Percentiles rank a stretch among this genome's conserved stretches.
These are phyloP conservation scores for Arabis alpina DNA, from an alignment of 345 rosid species.

Conservation along the genomic window DNA sequence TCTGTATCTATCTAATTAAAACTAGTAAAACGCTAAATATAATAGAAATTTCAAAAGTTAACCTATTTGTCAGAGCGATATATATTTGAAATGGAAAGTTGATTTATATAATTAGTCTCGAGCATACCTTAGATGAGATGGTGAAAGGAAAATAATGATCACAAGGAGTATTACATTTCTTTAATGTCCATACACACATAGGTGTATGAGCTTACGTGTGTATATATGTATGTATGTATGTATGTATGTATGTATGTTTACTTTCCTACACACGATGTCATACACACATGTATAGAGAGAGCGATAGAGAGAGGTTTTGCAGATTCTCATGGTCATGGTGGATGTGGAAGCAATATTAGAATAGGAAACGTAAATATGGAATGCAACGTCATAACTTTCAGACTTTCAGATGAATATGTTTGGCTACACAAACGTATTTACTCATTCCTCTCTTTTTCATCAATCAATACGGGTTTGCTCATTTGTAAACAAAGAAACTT, in stretches of 20 bases:
- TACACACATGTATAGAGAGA: neutral
- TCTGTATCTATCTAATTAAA: neutral
- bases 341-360: conserved; percentile 2
- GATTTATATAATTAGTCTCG: neutral
- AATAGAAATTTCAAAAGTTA: neutral
- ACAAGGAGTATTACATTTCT: neutral
- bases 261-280: neutral
- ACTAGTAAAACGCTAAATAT: neutral
- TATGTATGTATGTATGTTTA: conserved; percentile 17
- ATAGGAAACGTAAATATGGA: conserved; percentile 13
- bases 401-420: conserved; percentile 23
- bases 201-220: neutral
- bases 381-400: conserved; percentile 20
- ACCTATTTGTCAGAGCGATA: neutral
- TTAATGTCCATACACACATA: neutral
- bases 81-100: neutral
- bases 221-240: conserved; percentile 4
- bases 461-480: conserved; percentile 4
- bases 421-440: conserved; percentile 11
- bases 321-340: conserved; percentile 36
- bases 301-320: conserved; percentile 4
- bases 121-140: neutral
- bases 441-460: conserved; percentile 9
- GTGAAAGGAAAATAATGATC: no score
- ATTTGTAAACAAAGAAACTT: neutral